Conservation (phyloP, 306 rosid species). For the Begonia masoniana region DNA sequence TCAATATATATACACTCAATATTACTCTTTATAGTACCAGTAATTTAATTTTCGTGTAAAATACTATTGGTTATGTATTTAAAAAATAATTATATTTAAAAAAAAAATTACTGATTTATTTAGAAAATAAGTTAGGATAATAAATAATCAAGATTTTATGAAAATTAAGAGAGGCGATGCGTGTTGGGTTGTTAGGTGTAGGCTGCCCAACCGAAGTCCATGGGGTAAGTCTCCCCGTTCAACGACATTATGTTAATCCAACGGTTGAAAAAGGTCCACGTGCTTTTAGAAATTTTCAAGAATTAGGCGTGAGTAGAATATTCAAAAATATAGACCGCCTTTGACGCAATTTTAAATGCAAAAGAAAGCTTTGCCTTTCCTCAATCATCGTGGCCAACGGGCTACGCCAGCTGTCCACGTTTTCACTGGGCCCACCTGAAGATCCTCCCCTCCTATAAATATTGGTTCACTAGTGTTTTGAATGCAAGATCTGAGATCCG, state of each 20-base stretch:
- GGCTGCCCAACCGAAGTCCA: not conserved
- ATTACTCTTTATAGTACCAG: too few relatives aligned
- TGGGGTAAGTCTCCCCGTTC: not conserved
- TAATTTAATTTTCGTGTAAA: too few relatives aligned
- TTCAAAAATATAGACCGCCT: not conserved
- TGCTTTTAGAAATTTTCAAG: too few relatives aligned
- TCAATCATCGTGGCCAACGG: not conserved
- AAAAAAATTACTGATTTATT: not conserved
- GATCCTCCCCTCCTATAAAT: slow-evolving; percentile 6
- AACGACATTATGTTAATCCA: too few relatives aligned
- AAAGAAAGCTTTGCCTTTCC: too few relatives aligned
- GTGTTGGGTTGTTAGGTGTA: not conserved
- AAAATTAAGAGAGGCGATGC: not conserved
- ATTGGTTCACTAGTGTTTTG: not conserved
- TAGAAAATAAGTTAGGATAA: not conserved
- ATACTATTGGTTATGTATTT: too few relatives aligned
- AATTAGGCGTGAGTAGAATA: too few relatives aligned
- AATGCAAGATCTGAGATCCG: too few relatives aligned
- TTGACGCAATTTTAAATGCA: too few relatives aligned
- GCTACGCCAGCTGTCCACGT: not conserved
- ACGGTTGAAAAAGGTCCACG: too few relatives aligned
- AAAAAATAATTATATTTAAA: not conserved
- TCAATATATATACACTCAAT: too few relatives aligned
- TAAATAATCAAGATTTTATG: not conserved
- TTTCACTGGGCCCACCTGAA: slow-evolving; percentile 3